Conservation (phyloP, 2,329 filamentous ascomycete genomes). For the Fusarium tupiense region DNA sequence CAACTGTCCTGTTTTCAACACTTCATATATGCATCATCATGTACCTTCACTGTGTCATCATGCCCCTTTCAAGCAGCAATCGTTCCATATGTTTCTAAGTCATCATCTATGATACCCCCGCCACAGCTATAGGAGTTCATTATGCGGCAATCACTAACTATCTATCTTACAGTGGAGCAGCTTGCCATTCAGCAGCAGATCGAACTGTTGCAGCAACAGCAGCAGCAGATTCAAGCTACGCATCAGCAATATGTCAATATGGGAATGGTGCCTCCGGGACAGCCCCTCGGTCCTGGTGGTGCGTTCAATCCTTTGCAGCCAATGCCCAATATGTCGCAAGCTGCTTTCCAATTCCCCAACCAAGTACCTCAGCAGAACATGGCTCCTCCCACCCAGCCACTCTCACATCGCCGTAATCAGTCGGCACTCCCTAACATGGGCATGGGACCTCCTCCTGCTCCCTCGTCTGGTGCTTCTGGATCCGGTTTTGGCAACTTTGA, state of each 20-base stretch:
- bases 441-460: slow-evolving; percentile 88
- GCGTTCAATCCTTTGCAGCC: slow-evolving; percentile 82
- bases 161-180: slow-evolving; percentile 80
- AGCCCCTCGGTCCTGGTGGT: slow-evolving; percentile 74
- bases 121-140: neutral
- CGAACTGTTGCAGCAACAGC: slow-evolving; percentile 95
- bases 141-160: slow-evolving; percentile 32
- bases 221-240: slow-evolving; percentile 95
- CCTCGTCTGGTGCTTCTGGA: slow-evolving; percentile 88
- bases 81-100: neutral
- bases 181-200: slow-evolving; percentile 98
- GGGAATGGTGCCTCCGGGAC: slow-evolving; percentile 90
- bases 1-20: neutral
- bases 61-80: neutral
- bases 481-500: slow-evolving; percentile 82
- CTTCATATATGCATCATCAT: neutral
- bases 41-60: slow-evolving; percentile 7
- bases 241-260: slow-evolving; percentile 98
- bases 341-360: slow-evolving; percentile 88
- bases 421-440: slow-evolving; percentile 94
- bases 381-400: slow-evolving; percentile 79
- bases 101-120: neutral
- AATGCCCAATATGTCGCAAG: slow-evolving; percentile 82
- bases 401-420: slow-evolving; percentile 96
- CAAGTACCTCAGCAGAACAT: slow-evolving; percentile 80